phyloP scores from a whole-genome alignment of 495 filamentous ascomycete genomes.

The Aspergillus nidulans region DNA sequence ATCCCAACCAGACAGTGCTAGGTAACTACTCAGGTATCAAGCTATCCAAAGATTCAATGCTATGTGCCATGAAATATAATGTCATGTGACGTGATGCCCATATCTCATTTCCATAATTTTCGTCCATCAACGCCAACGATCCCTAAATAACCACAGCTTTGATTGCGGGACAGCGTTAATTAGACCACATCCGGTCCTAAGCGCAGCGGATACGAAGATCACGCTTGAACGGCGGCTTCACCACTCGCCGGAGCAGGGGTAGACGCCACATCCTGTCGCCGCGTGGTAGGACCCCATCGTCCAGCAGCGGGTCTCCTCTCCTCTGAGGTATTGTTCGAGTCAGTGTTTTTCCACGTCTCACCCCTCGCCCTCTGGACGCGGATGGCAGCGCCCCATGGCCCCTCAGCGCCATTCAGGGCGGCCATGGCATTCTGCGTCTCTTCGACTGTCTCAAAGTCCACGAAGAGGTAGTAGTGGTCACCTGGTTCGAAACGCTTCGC shows the following conservation, averaged over 20 bases:
- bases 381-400: constrained; percentile 45
- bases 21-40: not conserved
- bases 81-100: too few species aligned
- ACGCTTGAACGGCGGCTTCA: not conserved
- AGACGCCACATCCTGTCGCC: not conserved
- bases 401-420: constrained; percentile 33
- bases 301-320: constrained; percentile 5
- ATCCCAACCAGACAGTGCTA: not conserved
- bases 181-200: not conserved
- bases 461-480: constrained; percentile 64
- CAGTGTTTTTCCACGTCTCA: constrained; percentile 22
- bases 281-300: not conserved
- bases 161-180: not conserved
- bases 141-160: not conserved
- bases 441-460: constrained; percentile 54
- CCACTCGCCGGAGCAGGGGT: not conserved
- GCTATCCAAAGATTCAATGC: constrained; percentile 2
- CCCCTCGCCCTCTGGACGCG: constrained; percentile 40
- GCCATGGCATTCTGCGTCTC: constrained; percentile 51
- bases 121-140: not conserved
- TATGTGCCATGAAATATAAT: not conserved
- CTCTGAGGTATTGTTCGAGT: constrained; percentile 17
- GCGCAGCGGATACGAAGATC: too few species aligned
- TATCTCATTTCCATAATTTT: not conserved
- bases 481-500: constrained; percentile 48